Percentiles rank a stretch among this genome's conserved stretches.
Conservation (phyloP, 2,329 filamentous ascomycete species). For the Diaporthe ilicicola region DNA sequence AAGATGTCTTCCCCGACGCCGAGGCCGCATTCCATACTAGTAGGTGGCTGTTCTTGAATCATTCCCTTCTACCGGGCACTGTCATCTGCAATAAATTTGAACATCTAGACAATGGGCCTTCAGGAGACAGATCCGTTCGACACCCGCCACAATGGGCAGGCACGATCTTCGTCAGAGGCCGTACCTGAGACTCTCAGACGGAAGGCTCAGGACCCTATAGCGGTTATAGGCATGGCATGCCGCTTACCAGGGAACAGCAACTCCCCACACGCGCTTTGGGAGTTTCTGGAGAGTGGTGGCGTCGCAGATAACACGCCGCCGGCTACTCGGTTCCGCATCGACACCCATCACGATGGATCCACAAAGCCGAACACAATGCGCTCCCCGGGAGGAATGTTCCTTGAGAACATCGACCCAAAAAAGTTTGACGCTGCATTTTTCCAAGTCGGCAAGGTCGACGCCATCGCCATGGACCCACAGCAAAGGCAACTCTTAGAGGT, state of each 20-base stretch:
- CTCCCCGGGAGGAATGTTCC: conserved; percentile 31
- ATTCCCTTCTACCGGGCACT: too few species aligned
- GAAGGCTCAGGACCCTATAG: conserved; percentile 49
- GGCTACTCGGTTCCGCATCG: conserved; percentile 43
- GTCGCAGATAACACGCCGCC: conserved; percentile 43
- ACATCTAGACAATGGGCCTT: too few species aligned
- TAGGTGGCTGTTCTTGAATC: too few species aligned
- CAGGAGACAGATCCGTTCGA: too few species aligned
- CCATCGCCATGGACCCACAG: conserved; percentile 27
- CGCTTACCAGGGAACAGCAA: conserved; percentile 49
- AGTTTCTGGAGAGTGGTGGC: conserved; percentile 44
- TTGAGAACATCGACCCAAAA: conserved; percentile 43
- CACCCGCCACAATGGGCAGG: too few species aligned
- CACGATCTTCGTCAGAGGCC: too few species aligned
- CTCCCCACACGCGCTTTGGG: conserved; percentile 47
- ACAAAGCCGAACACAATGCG: conserved; percentile 47
- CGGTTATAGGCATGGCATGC: conserved; percentile 53
- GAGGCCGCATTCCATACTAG: too few species aligned
- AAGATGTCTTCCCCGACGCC: too few species aligned
- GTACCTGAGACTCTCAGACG: too few species aligned
- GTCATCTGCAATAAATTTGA: too few species aligned
- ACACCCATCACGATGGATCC: conserved; percentile 47
- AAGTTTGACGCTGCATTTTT: conserved; percentile 47
- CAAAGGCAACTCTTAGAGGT: conserved; percentile 26
- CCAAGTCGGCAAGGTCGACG: conserved; percentile 33